A percentile compares a stretch with the other conserved stretches of the same genome.
phyloP scores from a whole-genome alignment of 768 basidiomycete species.

The Lepiota venenata region DNA sequence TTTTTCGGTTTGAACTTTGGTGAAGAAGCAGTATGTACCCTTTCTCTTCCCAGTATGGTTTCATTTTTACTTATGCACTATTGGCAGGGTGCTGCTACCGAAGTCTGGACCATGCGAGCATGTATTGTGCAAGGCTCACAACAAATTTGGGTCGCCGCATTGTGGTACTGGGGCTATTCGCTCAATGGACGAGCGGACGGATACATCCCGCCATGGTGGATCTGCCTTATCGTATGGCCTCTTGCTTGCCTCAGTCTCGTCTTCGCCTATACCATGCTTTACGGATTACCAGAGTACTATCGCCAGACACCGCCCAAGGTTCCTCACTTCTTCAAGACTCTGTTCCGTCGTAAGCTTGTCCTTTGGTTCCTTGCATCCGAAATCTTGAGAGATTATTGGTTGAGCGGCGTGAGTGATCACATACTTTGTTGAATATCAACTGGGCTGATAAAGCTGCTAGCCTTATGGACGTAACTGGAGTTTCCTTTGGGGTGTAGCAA shows the following conservation, averaged over 20 bases:
- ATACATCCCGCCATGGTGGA: conserved; percentile 78
- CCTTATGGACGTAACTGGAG: conserved; percentile 94
- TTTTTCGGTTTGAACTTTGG: conserved; percentile 98
- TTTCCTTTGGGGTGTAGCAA: conserved; percentile 85
- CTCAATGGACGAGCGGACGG: conserved; percentile 53
- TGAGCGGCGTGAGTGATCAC: conserved; percentile 65
- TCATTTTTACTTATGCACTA: conserved; percentile 12
- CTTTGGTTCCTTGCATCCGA: conserved; percentile 95
- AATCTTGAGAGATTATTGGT: conserved; percentile 88
- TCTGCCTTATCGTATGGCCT: conserved; percentile 80
- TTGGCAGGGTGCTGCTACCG: conserved; percentile 82
- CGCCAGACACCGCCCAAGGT: conserved; percentile 93
- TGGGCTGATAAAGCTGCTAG: conserved; percentile 31
- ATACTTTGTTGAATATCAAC: neutral
- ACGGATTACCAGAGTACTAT: conserved; percentile 91
- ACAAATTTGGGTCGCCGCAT: conserved; percentile 91
- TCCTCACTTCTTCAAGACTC: conserved; percentile 85
- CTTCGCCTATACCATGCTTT: conserved; percentile 82
- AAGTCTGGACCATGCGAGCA: conserved; percentile 89
- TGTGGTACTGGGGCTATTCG: conserved; percentile 95
- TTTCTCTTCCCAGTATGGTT: neutral
- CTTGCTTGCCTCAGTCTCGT: conserved; percentile 68
- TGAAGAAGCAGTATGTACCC: conserved; percentile 79
- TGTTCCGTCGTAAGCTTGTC: conserved; percentile 89
- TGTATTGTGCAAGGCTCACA: conserved; percentile 94